Conservation (phyloP, 257 asterid genomes). For the Nyctanthes arbortristis region DNA sequence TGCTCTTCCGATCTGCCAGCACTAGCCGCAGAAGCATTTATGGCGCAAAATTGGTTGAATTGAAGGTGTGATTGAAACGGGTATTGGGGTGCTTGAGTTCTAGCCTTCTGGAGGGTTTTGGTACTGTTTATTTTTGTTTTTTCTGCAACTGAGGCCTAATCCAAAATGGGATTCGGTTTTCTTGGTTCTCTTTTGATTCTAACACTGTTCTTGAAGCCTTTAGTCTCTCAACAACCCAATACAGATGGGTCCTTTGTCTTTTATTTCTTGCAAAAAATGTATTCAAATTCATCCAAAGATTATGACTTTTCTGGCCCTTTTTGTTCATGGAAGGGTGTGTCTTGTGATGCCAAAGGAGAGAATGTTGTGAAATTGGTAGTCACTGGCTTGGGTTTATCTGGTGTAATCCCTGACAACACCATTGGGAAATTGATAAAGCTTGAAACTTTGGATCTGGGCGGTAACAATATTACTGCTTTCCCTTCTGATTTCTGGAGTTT, state of each 20-base stretch:
- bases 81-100: slow-evolving; percentile 18
- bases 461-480: slow-evolving; percentile 61
- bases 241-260: slow-evolving; percentile 68
- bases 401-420: slow-evolving; percentile 78
- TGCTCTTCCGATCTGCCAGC: too few species aligned
- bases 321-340: slow-evolving; percentile 78
- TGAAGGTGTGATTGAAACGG: slow-evolving; percentile 21
- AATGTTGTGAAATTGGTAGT: slow-evolving; percentile 49
- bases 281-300: slow-evolving; percentile 35
- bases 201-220: slow-evolving; percentile 46
- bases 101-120: slow-evolving; percentile 22
- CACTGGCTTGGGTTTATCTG: slow-evolving; percentile 73
- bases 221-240: slow-evolving; percentile 57
- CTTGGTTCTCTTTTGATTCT: slow-evolving; percentile 47
- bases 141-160: slow-evolving; percentile 21
- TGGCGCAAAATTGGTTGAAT: slow-evolving; percentile 29
- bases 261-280: slow-evolving; percentile 73
- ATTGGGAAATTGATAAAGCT: slow-evolving; percentile 75
- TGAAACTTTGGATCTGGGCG: slow-evolving; percentile 77
- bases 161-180: slow-evolving; percentile 58
- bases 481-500: slow-evolving; percentile 97
- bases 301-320: slow-evolving; percentile 54
- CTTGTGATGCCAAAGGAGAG: slow-evolving; percentile 60
- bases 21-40: slow-evolving; percentile 30
- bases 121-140: slow-evolving; percentile 8